Evolutionary conservation across 768 basidiomycete species (phyloP).

Genomic region (Royoungia palumana): DNA sequence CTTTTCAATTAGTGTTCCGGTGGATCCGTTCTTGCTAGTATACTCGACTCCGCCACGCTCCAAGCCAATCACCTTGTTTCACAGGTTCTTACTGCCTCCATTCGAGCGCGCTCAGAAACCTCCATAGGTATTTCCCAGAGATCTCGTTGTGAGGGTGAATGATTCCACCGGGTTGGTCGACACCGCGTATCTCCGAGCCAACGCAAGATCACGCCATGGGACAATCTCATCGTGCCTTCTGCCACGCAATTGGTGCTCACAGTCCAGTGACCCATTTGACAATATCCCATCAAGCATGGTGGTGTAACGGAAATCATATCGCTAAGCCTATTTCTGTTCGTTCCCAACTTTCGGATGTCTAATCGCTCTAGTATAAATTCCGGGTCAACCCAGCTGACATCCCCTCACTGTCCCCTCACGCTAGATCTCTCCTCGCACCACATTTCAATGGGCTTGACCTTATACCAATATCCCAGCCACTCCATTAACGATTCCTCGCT

Average conservation of each 20-base stretch:
- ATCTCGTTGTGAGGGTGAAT: neutral
- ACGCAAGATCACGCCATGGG: constrained; percentile 35
- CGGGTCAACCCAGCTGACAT: neutral
- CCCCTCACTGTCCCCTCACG: neutral
- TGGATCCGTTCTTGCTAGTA: no score
- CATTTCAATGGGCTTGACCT: constrained; percentile 19
- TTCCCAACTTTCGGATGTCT: neutral
- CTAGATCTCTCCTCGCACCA: neutral
- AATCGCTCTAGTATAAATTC: constrained; percentile 6
- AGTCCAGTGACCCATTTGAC: neutral
- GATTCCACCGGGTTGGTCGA: constrained; percentile 2
- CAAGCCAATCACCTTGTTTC: neutral
- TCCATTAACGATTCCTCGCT: neutral
- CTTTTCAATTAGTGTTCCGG: neutral
- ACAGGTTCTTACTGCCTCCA: neutral
- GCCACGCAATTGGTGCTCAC: neutral
- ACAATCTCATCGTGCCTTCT: constrained; percentile 16
- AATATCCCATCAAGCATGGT: neutral
- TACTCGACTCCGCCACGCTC: neutral
- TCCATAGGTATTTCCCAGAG: neutral
- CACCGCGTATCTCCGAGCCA: constrained; percentile 3
- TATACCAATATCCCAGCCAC: constrained; percentile 1
- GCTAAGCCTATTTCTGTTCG: neutral
- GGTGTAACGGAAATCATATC: no score
- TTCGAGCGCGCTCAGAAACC: no score